Percentiles rank a stretch among this genome's conserved stretches.
These are phyloP conservation scores for Gloeophyllum trabeum DNA, from an alignment of 768 basidiomycete genomes.

Conservation along the genomic window DNA sequence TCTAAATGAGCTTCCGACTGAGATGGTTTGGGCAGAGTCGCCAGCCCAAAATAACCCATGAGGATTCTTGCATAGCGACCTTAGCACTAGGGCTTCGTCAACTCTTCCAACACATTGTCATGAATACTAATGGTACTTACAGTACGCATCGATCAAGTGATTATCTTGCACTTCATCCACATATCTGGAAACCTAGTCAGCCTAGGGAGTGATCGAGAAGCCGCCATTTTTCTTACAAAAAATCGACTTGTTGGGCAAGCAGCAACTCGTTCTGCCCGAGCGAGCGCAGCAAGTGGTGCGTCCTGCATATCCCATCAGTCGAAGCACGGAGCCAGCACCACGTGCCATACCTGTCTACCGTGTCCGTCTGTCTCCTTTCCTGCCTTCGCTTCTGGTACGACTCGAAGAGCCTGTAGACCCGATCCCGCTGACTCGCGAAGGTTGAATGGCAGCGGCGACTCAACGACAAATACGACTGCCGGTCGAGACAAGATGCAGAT, in stretches of 20 bases:
- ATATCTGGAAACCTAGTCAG: conserved; percentile 29
- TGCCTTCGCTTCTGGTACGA: conserved; percentile 36
- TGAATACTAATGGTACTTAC: conserved; percentile 24
- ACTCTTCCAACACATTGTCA: background rate
- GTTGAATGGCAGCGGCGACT: conserved; percentile 41
- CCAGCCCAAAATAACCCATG: conserved; percentile 72
- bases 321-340: background rate
- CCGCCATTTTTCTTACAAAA: conserved; percentile 28
- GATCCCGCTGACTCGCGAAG: conserved; percentile 37
- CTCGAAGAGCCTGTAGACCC: conserved; percentile 42
- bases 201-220: background rate
- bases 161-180: conserved; percentile 71
- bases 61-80: conserved; percentile 49
- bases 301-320: conserved; percentile 20
- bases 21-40: conserved; percentile 72
- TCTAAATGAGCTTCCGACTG: conserved; percentile 58
- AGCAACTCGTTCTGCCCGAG: conserved; percentile 19
- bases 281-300: conserved; percentile 33
- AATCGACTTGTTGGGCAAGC: conserved; percentile 37
- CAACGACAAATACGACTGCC: conserved; percentile 30
- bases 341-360: conserved; percentile 40
- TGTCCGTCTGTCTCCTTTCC: conserved; percentile 32
- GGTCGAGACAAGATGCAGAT: conserved; percentile 28
- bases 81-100: conserved; percentile 32
- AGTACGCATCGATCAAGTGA: conserved; percentile 48